A percentile compares a stretch with the other conserved stretches of the same genome.
Conservation (phyloP, 1,284 basidiomycete genomes). For the Sanguinoderma infundibulare region DNA sequence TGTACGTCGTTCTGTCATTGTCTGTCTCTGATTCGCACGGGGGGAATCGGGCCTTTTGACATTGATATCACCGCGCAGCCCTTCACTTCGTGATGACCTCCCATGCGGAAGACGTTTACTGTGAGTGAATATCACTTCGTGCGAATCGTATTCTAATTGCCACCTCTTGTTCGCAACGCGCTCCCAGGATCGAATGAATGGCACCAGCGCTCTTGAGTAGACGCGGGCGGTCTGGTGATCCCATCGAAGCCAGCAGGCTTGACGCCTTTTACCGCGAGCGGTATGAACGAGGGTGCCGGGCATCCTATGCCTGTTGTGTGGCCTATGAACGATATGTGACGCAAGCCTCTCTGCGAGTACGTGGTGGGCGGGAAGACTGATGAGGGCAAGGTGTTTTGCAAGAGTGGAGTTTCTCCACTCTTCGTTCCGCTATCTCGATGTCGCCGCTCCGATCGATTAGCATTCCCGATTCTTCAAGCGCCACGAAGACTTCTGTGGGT, state of each 20-base stretch:
- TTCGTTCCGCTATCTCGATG: constrained; percentile 4
- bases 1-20: neutral
- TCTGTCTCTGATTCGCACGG: neutral
- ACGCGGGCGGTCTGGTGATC: neutral
- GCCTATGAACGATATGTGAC: neutral
- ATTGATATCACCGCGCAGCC: neutral
- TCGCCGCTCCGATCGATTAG: constrained; percentile 4
- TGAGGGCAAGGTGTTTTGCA: neutral
- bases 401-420: neutral
- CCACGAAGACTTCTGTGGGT: neutral
- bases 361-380: neutral
- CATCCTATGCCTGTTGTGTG: neutral
- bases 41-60: neutral
- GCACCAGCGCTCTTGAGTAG: neutral
- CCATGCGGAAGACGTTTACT: neutral
- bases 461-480: neutral
- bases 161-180: neutral
- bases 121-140: neutral
- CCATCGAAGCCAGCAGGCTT: neutral
- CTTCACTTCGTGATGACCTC: neutral
- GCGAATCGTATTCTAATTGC: neutral
- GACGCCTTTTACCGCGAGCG: neutral
- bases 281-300: neutral
- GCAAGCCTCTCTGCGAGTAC: neutral
- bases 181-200: neutral